These are phyloP conservation scores for Trypanosoma melophagium DNA, from an alignment of 208 protist species.

Conservation along the genomic window DNA sequence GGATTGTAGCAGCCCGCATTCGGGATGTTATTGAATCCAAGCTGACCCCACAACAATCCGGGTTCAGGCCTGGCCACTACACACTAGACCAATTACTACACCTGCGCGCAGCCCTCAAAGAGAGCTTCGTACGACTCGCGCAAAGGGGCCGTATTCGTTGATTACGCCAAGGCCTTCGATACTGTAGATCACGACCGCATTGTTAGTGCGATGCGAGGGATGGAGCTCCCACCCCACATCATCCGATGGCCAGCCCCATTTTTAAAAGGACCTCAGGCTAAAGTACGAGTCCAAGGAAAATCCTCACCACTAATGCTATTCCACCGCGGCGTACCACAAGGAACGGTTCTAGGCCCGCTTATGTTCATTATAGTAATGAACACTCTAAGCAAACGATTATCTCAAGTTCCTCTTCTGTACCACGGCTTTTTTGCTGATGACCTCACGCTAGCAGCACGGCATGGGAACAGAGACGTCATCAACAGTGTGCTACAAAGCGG, in stretches of 20 bases:
- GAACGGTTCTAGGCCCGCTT: slow-evolving; percentile 27
- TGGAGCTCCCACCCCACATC: not conserved
- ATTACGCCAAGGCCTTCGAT: slow-evolving; percentile 21
- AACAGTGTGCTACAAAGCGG: slow-evolving; percentile 11
- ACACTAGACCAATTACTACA: slow-evolving; percentile 25
- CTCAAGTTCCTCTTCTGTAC: not conserved
- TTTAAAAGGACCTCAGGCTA: not conserved
- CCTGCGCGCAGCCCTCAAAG: not conserved
- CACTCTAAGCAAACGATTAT: slow-evolving; percentile 12
- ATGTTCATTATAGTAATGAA: slow-evolving; percentile 32
- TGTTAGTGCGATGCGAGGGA: not conserved
- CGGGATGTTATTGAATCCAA: slow-evolving; percentile 12
- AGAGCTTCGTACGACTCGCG: not conserved
- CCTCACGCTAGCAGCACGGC: slow-evolving; percentile 1
- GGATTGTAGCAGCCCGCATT: slow-evolving; percentile 21
- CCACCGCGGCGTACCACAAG: slow-evolving; percentile 24
- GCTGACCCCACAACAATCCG: slow-evolving; percentile 14
- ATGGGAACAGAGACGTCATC: slow-evolving; percentile 9
- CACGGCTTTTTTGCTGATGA: slow-evolving; percentile 33
- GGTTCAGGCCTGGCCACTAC: slow-evolving; percentile 17
- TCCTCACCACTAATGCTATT: slow-evolving; percentile 5
- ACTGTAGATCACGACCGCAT: slow-evolving; percentile 12
- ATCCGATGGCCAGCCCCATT: slow-evolving; percentile 2
- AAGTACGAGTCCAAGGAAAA: not conserved
- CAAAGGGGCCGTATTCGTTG: slow-evolving; percentile 6